Evolutionary conservation across 2,329 filamentous ascomycete genomes (phyloP).

Genomic region (Talaromyces sp.): DNA sequence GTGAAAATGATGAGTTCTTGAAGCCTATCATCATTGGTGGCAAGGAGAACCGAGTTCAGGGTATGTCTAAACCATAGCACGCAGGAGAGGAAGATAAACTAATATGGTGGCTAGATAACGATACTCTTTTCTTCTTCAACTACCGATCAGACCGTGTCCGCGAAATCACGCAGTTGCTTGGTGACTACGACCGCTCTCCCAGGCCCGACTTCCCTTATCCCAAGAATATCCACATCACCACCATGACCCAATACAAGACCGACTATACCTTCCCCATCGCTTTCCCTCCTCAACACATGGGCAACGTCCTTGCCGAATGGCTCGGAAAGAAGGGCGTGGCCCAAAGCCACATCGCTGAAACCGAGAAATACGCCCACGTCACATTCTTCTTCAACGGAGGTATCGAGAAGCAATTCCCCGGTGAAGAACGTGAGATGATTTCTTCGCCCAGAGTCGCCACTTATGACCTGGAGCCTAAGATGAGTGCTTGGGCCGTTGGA

Average conservation of each 20-base stretch:
- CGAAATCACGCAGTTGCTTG: constrained; percentile 91
- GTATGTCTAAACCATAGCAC: constrained; percentile 44
- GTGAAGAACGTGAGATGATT: constrained; percentile 89
- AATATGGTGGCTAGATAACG: constrained; percentile 60
- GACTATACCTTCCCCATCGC: constrained; percentile 90
- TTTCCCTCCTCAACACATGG: constrained; percentile 93
- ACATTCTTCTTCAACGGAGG: constrained; percentile 99
- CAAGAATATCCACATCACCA: constrained; percentile 78
- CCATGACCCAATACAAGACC: constrained; percentile 98
- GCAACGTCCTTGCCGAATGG: constrained; percentile 97
- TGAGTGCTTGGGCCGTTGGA: constrained; percentile 88
- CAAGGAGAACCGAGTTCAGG: constrained; percentile 77
- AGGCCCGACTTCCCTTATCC: constrained; percentile 89
- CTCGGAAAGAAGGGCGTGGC: constrained; percentile 80
- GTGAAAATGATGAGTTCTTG: constrained; percentile 94
- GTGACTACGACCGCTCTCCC: constrained; percentile 85
- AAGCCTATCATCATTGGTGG: constrained; percentile 95
- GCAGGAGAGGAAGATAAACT: constrained; percentile 9
- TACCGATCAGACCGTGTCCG: constrained; percentile 97
- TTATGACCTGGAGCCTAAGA: constrained; percentile 90
- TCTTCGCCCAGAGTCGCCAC: constrained; percentile 87
- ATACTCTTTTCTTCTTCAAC: constrained; percentile 99
- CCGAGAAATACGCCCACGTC: constrained; percentile 98
- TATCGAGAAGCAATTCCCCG: constrained; percentile 90
- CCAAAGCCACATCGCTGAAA: constrained; percentile 96